A percentile compares a stretch with the other conserved stretches of the same genome.
These are phyloP conservation scores for Turritis glabra DNA, from an alignment of 345 rosid species.

Conservation along the genomic window DNA sequence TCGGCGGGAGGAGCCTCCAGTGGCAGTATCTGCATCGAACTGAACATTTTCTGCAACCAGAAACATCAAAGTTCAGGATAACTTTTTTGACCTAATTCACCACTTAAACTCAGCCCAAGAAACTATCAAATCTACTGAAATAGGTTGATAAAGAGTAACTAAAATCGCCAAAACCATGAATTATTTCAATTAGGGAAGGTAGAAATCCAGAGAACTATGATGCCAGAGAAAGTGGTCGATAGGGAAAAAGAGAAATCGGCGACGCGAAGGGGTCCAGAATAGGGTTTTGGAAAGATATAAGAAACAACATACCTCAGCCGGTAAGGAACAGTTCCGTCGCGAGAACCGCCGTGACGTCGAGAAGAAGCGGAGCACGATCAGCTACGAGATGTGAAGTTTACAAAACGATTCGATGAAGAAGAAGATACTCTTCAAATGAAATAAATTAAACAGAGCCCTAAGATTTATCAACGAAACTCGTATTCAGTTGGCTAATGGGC, in stretches of 20 bases:
- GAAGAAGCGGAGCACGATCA: background rate
- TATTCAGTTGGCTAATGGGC: constrained; percentile 1
- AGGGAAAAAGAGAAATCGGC: background rate
- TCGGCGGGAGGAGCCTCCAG: constrained; percentile 78
- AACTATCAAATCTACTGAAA: background rate
- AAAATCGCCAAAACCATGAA: background rate
- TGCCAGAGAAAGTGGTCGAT: background rate
- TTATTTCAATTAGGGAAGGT: background rate
- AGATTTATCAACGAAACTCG: constrained; percentile 14
- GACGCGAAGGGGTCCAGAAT: background rate
- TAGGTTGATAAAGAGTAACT: background rate
- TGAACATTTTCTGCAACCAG: constrained; percentile 48
- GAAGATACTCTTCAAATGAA: background rate
- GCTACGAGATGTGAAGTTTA: constrained; percentile 2
- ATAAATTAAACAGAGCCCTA: constrained; percentile 9
- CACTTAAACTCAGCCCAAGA: background rate
- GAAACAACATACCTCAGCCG: constrained; percentile 31
- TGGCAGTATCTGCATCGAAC: constrained; percentile 57
- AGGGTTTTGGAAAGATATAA: constrained; percentile 6
- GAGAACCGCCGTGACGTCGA: constrained; percentile 5
- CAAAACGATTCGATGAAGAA: constrained; percentile 9
- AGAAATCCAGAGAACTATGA: background rate
- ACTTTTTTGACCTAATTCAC: constrained; percentile 14
- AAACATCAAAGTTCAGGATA: background rate
- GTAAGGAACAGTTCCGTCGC: constrained; percentile 3